Evolutionary conservation across 225 moss, liverwort and hornwort species (phyloP), one percentile per base, ranked within the genome.

Genomic region (Physcomitrellopsis africana): DNA sequence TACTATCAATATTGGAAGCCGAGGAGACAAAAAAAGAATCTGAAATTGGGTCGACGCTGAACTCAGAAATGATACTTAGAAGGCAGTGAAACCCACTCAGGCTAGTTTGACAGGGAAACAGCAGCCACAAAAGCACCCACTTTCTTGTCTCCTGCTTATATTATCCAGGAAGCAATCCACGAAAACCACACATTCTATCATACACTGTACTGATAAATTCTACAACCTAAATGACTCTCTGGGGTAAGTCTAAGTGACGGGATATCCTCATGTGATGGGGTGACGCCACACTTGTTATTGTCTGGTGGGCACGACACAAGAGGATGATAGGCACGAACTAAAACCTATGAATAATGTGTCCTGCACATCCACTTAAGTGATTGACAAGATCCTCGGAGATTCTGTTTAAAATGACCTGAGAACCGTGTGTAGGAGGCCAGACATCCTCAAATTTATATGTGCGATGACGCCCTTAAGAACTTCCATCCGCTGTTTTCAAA

Each of bases 131-230:
- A 57, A 66, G n/a, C 66, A 57, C 46, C 26, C 56, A 1, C 49
- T 32, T 1, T 22, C 60, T 61, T 49, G 53, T 53, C 17, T 53
- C 51, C 62, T 32, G 62, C 58, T 12, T 48, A 29, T 57, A 20
- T 27, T 15, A 45, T 37, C 48, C 58, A 67, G 47, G 56, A 57
- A 29, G 27, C 66, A 56, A 66, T 66, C 56, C 75, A 57, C 57
- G 45, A 47, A 56, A 27, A 15, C 77, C 45, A 63, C 77, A 24
- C 32, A 54, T 32, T 71, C 65, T 72, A 79, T 79, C 67, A 23
- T 72, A 72, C 79, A 79, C 60, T 79, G 65, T 78, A 56, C 51
- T 60, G 79, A 67, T 58, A 47, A 66, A 60, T 51, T 59, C 42
- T 71, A 56, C 23, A 72, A 48, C 48, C 56, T 48, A 57, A 15